These are phyloP conservation scores for Amoeboaphelidium protococcarum DNA, from an alignment of 371 early-diverging fungal genomes.

Conservation along the genomic window DNA sequence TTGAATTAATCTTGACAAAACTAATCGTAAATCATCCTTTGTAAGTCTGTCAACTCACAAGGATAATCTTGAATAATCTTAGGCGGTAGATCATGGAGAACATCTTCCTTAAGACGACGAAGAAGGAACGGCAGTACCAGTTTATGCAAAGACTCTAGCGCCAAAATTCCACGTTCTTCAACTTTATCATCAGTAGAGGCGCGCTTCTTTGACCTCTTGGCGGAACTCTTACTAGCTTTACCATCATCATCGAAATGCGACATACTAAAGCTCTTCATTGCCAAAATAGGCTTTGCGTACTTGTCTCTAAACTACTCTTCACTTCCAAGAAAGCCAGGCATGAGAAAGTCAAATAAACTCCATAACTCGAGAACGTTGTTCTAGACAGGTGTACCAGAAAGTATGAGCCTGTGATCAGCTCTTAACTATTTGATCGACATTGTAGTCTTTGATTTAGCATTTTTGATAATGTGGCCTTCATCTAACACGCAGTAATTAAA, in stretches of 20 bases:
- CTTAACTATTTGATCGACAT: constrained; percentile 51
- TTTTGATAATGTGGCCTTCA: constrained; percentile 98
- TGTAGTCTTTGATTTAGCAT: constrained; percentile 77
- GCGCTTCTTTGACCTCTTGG: constrained; percentile 4
- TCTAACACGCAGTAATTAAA: constrained; percentile 96
- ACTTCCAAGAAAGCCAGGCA: constrained; percentile 87
- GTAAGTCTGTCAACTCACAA: constrained; percentile 72
- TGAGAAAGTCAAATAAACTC: constrained; percentile 91
- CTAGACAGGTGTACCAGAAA: constrained; percentile 98
- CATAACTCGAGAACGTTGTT: constrained; percentile 94
- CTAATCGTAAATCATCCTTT: constrained; percentile 65
- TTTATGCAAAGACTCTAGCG: constrained; percentile 76
- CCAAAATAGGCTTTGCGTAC: constrained; percentile 67
- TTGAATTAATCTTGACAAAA: constrained; percentile 25
- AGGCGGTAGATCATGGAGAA: constrained; percentile 91
- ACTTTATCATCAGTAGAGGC: constrained; percentile 6
- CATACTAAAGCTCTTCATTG: constrained; percentile 64
- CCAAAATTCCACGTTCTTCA: constrained; percentile 34
- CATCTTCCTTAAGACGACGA: constrained; percentile 94
- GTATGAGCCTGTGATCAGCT: constrained; percentile 66
- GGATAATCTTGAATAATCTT: constrained; percentile 97
- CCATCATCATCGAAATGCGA: constrained; percentile 51
- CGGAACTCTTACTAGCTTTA: constrained; percentile 4
- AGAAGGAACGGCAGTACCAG: constrained; percentile 92
- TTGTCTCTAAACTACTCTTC: constrained; percentile 69